phyloP scores from a whole-genome alignment of 179 eudicot species.

The Gypsophila paniculata region DNA sequence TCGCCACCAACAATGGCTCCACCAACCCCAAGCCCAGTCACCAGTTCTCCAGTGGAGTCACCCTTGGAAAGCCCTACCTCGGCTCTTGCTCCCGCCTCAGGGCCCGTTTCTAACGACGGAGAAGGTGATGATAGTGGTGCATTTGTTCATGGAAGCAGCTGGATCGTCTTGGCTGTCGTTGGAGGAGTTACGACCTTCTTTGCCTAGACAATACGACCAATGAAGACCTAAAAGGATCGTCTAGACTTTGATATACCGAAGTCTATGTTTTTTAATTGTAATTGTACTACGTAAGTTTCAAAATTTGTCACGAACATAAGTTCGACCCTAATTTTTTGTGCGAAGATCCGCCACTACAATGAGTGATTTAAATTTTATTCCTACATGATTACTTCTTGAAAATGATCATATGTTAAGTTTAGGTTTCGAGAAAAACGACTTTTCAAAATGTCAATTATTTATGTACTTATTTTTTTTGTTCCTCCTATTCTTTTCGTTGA shows the following conservation, averaged over 20 bases:
- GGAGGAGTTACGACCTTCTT: slow-evolving; percentile 31
- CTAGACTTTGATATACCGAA: neutral
- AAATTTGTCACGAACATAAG: too few species aligned
- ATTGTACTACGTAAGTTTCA: too few species aligned
- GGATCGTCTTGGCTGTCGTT: slow-evolving; percentile 25
- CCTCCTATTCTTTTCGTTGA: too few species aligned
- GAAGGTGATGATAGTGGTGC: slow-evolving; percentile 8
- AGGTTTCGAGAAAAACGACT: neutral
- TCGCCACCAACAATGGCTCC: neutral
- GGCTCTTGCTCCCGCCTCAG: neutral
- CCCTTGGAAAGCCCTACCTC: slow-evolving; percentile 8
- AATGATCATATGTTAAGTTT: neutral
- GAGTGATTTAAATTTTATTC: neutral
- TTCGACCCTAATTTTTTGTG: too few species aligned
- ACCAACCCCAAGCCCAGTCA: slow-evolving; percentile 9
- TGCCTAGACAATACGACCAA: slow-evolving; percentile 18
- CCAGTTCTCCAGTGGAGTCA: slow-evolving; percentile 11
- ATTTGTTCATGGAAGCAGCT: slow-evolving; percentile 29
- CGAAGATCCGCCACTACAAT: too few species aligned
- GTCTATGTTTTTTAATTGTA: neutral
- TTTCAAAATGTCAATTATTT: too few species aligned
- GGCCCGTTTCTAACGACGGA: neutral
- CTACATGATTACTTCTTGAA: neutral
- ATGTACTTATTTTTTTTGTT: too few species aligned
- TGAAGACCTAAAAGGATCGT: too few species aligned